Evolutionary conservation across 2,329 filamentous ascomycete species (phyloP), one percentile per base, ranked within the genome.

Genomic region (Cordyceps militaris): DNA sequence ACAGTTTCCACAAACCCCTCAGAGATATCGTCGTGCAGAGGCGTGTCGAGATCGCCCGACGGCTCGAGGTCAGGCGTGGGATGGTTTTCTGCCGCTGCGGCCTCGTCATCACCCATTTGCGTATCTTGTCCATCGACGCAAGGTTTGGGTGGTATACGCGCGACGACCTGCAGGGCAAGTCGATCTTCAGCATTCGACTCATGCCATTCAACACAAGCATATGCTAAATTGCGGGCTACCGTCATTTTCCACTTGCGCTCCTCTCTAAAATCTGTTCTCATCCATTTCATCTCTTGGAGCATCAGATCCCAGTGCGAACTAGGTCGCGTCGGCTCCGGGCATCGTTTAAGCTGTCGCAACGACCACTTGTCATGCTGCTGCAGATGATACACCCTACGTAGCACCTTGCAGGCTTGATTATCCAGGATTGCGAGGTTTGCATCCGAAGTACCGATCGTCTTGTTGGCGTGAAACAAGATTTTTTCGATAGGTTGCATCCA

Each of bases 291-390:
- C 74, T 99, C 92, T 64, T 91, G 83, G 32, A 99, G 76, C 57
- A 97, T 71, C 54, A 93, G 81, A 72, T 99, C 94, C 82, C 87
- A 89, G 64, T 97, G 93, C 2, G 87, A 86, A 1, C 83, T 80
- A 19, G 86, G 87, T 38, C 91, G 83, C 4, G 83, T 79, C 4
- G 93, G 92, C 70, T 99, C 94, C 1, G 85, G 80, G 40, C 86
- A 89, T 58, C 91, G 87, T 67, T 95, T 90, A 44, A 92, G 85
- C 67, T 99, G 94, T 54, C 93, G 83, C 48, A 99, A 73, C 5
- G 92, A 94, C 93, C 94, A 97, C 66, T 93, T 88, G 64, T 96
- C 91, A 32, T 87, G 85, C 66, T 93, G 91, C 67, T 99, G 94
- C 26, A 97, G 77, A 61, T 93, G 86, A 68, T 97, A 96, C 2